Percentiles rank a stretch among this genome's conserved stretches.
These are phyloP conservation scores for Coniferiporia weirii DNA, from an alignment of 1,284 basidiomycete genomes.

Conservation along the genomic window DNA sequence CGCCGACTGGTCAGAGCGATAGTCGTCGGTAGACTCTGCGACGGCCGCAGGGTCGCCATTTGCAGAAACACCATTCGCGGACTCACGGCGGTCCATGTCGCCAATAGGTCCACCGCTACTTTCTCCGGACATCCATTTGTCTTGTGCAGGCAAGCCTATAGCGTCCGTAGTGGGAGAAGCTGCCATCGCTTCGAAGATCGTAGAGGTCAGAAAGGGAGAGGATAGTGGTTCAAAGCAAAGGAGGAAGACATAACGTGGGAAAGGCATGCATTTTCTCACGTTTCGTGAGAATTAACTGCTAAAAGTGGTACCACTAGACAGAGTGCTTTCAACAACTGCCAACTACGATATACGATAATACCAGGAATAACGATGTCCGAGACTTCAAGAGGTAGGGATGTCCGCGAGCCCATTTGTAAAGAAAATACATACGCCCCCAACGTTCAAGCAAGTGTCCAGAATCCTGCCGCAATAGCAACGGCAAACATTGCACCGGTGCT, in stretches of 20 bases:
- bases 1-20: slow-evolving; percentile 31
- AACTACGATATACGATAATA: not conserved
- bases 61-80: slow-evolving; percentile 37
- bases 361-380: not conserved
- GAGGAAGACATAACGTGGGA: not conserved
- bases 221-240: not conserved
- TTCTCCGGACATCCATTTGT: slow-evolving; percentile 52
- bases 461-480: slow-evolving; percentile 37
- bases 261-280: not conserved
- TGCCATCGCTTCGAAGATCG: slow-evolving; percentile 40
- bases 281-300: not conserved
- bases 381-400: not conserved
- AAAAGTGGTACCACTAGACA: not conserved
- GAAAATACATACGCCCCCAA: not conserved
- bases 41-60: slow-evolving; percentile 28
- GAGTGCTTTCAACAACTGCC: not conserved
- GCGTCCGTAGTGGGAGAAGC: slow-evolving; percentile 36
- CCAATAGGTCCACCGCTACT: slow-evolving; percentile 44
- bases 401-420: not conserved
- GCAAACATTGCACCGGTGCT: slow-evolving; percentile 38
- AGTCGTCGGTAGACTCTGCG: slow-evolving; percentile 42
- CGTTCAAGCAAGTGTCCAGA: slow-evolving; percentile 39
- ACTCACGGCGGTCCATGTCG: slow-evolving; percentile 39
- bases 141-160: slow-evolving; percentile 30
- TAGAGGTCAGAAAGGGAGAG: not conserved